Evolutionary conservation across 2,329 filamentous ascomycete genomes (phyloP), one percentile per base, ranked within the genome.

Genomic region (Hymenoscyphus scutula): DNA sequence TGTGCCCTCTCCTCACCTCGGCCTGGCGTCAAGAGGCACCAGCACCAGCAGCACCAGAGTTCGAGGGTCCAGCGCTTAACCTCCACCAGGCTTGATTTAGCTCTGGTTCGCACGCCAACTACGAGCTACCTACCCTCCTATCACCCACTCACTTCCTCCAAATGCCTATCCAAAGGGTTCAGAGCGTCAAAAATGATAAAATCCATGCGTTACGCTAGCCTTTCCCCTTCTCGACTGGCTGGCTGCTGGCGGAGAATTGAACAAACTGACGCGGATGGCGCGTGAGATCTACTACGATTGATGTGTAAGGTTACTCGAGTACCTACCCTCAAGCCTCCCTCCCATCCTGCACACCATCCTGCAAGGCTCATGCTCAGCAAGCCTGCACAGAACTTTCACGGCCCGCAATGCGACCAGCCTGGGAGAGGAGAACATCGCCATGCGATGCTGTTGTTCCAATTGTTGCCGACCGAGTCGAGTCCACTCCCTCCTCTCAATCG

Each of bases 11-110:
- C n/a, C n/a, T n/a, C 56, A 41, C 37, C 56, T 48, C 56, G 56
- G 56, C 34, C 56, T 41, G 37, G 56, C 56, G 56, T 58, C 38
- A 29, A 58, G 7, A 25, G 3, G n/a, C n/a, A n/a, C n/a, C n/a
- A n/a, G n/a, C n/a, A n/a, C n/a, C n/a, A n/a, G n/a, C n/a, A n/a
- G n/a, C n/a, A n/a, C n/a, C n/a, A n/a, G n/a, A n/a, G n/a, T n/a
- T n/a, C n/a, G n/a, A n/a, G n/a, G n/a, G n/a, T 10, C 41, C 41
- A 25, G 41, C 41, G 41, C 41, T 48, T 48, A 48, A 45, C 2
- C 19, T 10, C n/a, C n/a, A n/a, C 41, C 38, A 19, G 41, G 5
- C 41, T 48, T 23, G 41, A 48, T 23, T 48, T 48, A 48, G 41
- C 19, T 10, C n/a, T 23, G 41, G 41, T 45, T 45, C 41, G 41